A percentile compares a stretch with the other conserved stretches of the same genome.
Evolutionary conservation across 257 asterid genomes (phyloP).

Genomic region (Plantago elongata): DNA sequence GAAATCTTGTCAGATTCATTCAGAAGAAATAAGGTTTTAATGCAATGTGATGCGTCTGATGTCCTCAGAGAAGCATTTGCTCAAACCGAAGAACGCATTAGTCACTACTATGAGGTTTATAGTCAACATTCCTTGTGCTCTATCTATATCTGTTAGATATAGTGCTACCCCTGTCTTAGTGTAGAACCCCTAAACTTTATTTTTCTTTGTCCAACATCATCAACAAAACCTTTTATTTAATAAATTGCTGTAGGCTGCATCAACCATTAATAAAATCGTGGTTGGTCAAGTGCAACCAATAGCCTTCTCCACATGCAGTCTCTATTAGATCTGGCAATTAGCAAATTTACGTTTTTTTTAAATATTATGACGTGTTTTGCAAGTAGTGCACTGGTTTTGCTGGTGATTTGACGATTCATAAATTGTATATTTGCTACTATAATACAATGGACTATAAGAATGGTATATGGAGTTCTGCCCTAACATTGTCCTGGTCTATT

Average conservation of each 20-base stretch:
- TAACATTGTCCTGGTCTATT: too few relatives aligned
- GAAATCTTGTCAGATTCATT: conserved; percentile 73
- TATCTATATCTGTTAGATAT: conserved; percentile 14
- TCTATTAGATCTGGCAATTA: not conserved
- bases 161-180: not conserved
- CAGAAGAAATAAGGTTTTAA: conserved; percentile 65
- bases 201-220: not conserved
- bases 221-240: too few relatives aligned
- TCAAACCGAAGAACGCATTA: conserved; percentile 78
- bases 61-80: conserved; percentile 90
- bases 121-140: conserved; percentile 16
- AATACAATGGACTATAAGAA: not conserved
- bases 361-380: not conserved
- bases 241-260: too few relatives aligned
- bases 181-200: conserved; percentile 7
- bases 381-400: not conserved
- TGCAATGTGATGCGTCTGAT: conserved; percentile 70
- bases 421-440: not conserved
- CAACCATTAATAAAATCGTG: too few relatives aligned
- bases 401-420: not conserved
- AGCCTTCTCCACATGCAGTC: too few relatives aligned
- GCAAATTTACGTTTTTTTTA: not conserved
- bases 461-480: too few relatives aligned
- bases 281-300: too few relatives aligned
- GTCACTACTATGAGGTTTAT: conserved; percentile 85